A percentile compares a stretch with the other conserved stretches of the same genome.
phyloP scores from a whole-genome alignment of 768 basidiomycete species.

The Royoungia palumana region DNA sequence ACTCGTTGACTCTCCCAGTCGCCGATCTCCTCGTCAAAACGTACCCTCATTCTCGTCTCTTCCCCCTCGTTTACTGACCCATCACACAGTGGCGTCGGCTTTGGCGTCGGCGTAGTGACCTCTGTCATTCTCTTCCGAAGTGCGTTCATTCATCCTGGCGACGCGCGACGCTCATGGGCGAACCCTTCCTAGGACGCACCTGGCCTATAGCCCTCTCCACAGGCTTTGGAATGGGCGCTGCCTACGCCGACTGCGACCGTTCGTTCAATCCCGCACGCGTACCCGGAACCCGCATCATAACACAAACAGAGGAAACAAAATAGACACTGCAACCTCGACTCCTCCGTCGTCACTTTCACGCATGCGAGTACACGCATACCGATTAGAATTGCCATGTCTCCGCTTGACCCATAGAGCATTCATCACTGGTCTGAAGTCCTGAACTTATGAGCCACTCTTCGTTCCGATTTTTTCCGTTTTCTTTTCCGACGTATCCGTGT shows the following conservation, averaged over 20 bases:
- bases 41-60: conserved; percentile 41
- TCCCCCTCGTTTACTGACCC: conserved; percentile 6
- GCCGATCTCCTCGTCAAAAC: conserved; percentile 85
- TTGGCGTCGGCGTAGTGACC: conserved; percentile 83
- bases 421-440: neutral
- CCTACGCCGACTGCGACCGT: conserved; percentile 90
- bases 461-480: conserved; percentile 20
- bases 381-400: conserved; percentile 34
- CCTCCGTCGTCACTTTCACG: neutral
- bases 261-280: conserved; percentile 90
- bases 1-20: conserved; percentile 37
- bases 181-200: conserved; percentile 62
- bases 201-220: conserved; percentile 88
- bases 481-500: conserved; percentile 7
- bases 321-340: conserved; percentile 2
- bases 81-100: conserved; percentile 70
- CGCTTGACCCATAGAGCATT: conserved; percentile 15
- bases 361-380: conserved; percentile 8
- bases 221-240: conserved; percentile 83
- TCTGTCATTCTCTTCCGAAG: conserved; percentile 90
- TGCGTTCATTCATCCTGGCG: conserved; percentile 41
- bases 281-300: conserved; percentile 76
- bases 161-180: neutral
- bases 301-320: conserved; percentile 29
- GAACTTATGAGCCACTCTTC: conserved; percentile 4